Base-by-base conservation (phyloP, 73 alveolate species). In the Paramecium bursaria region DNA sequence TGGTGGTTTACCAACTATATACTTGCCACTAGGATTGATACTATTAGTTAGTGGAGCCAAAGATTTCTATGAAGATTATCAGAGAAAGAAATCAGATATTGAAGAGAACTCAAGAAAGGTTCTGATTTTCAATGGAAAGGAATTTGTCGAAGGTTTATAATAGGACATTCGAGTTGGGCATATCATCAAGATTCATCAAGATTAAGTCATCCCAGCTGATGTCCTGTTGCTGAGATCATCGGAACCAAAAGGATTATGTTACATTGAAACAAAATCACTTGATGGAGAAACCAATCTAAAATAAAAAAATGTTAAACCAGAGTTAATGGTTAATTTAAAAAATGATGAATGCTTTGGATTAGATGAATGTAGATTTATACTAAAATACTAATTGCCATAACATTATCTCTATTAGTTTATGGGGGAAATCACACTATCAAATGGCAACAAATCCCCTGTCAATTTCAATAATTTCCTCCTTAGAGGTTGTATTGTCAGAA, bases 211-310 rank as follows among this genome's bases (percentile, higher is more conserved):
- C 73, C 98, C 98, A 22, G 98, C 98, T 51, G 99, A 96, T 74
- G 53, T 94, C 85, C 54, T 96, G 44, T 55, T 96, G 48, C 73
- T 96, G 48, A 93, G 92, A 52, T 89, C 98, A 30, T 85, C 93
- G 48, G 97, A 90, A 46, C 82, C 79, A 30, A 94, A 90, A 53
- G 97, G 97, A 7, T 85, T 92, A 17, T 94, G 98, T 85, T 94
- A 87, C 76, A 92, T 96, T 15, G 99, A 96, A 75, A 94, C 99
- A 4, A 96, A 95, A 51, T 93, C 97, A 42, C 86, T 96, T 19
- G 99, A 96, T 91, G 99, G 99, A 27, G 99, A 96, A 80, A 96
- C 97, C 39, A 96, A 93, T 61, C 74, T 96, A 53, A 96, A 96
- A 79, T 88, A 91, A 31, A 95, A 95, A 46, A 79, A 79, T 54